Base-by-base conservation (phyloP, 169 alveolate genomes). In the Plasmodium reichenowi region DNA sequence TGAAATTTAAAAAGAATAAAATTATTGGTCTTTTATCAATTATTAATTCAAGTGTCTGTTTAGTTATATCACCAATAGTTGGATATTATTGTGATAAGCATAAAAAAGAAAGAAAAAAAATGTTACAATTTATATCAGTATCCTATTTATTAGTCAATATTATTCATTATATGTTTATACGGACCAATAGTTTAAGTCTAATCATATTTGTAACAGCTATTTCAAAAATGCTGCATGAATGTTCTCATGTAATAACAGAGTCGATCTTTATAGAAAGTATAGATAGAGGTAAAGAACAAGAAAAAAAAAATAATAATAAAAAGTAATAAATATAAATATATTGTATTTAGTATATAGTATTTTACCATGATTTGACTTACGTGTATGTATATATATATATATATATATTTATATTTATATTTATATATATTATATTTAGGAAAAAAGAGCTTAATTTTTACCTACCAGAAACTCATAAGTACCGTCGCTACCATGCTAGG, bases 1-100 rank as follows among this genome's bases (percentile, higher is more conserved):
- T 76, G 59, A 76, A 76, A 58, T 76, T 76, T 76, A 76, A 22
- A 22, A 76, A 76, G 52, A 76, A 76, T 56, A 76, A 76, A 76
- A 22, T 76, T 13, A 76, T 76, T 58, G 89, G 89, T 22, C 17
- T 76, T 20, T 26, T 76, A 20, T 76, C 89, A 20, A 76, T 76
- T 45, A 76, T 76, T 48, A 76, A 76, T 15, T 76, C 89, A 2
- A 58, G 78, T 45, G 89, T 76, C 38, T 76, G 89, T 76, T 64
- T 76, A 29, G 29, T 76, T 22, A 76, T 76, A 13, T 63, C 89
- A 17, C 89, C 89, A 58, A 22, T 76, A 56, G 58, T 76, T 6
- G 89, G 89, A 22, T 76, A 76, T 68, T 76, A 76, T 58, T 76
- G 89, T 56, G 89, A 76, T 43, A 76, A 76, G 45, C 76, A 76